Conservation (phyloP, 768 basidiomycete species). For the Termitomyces titanicus region DNA sequence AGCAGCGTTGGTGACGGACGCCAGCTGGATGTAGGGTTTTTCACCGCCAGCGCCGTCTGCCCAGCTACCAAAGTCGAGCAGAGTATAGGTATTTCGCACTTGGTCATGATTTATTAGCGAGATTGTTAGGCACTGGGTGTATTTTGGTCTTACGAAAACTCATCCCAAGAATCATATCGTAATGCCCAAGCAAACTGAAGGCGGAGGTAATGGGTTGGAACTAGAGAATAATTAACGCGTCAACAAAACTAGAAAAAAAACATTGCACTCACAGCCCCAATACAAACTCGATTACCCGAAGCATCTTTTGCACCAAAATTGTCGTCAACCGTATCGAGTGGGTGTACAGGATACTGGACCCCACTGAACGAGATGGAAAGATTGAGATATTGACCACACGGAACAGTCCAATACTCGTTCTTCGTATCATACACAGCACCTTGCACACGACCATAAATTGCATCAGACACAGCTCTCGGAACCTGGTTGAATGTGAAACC, state of each 20-base stretch:
- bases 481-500: constrained; percentile 72
- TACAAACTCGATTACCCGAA: constrained; percentile 54
- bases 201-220: constrained; percentile 84
- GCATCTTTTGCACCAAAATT: constrained; percentile 48
- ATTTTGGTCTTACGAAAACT: constrained; percentile 52
- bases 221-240: constrained; percentile 28
- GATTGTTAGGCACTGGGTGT: not conserved
- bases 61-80: constrained; percentile 72
- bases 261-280: constrained; percentile 55
- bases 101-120: constrained; percentile 2
- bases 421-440: constrained; percentile 62
- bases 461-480: constrained; percentile 69
- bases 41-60: constrained; percentile 43
- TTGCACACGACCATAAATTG: constrained; percentile 75
- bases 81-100: constrained; percentile 77
- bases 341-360: constrained; percentile 64
- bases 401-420: constrained; percentile 65
- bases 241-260: not conserved
- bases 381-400: constrained; percentile 71
- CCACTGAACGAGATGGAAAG: constrained; percentile 73
- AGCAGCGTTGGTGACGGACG: constrained; percentile 50
- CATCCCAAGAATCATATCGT: constrained; percentile 84
- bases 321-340: constrained; percentile 62
- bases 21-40: constrained; percentile 68
- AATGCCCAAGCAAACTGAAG: constrained; percentile 72